These are phyloP conservation scores for Nepenthes gracilis DNA, from an alignment of 148 eudicot species.

Conservation along the genomic window DNA sequence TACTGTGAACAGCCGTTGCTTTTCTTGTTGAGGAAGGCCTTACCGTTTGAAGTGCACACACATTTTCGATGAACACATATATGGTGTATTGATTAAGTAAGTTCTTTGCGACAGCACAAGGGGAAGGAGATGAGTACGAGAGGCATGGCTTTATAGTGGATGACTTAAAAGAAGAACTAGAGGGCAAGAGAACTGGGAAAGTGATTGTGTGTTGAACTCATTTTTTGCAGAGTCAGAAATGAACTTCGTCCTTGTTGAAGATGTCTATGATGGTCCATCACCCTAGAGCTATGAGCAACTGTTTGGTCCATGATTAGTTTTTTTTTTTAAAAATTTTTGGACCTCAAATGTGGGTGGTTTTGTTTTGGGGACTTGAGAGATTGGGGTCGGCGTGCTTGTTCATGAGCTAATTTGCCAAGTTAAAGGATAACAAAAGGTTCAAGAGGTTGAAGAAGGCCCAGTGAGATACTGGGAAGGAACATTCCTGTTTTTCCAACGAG, in stretches of 20 bases:
- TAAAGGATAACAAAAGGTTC: conserved; percentile 39
- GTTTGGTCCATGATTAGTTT: no score
- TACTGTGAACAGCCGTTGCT: no score
- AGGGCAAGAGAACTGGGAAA: conserved; percentile 31
- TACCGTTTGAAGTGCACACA: no score
- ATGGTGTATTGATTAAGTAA: not conserved
- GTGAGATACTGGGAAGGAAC: conserved; percentile 42
- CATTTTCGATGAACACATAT: no score
- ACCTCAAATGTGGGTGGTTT: no score
- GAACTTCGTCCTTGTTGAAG: conserved; percentile 42
- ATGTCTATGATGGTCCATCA: conserved; percentile 53
- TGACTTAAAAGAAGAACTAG: conserved; percentile 34
- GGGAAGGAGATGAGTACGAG: conserved; percentile 72
- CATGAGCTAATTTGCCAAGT: not conserved
- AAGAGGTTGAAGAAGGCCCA: conserved; percentile 53
- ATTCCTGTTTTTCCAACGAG: conserved; percentile 62
- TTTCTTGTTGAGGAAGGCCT: no score
- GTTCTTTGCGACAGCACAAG: conserved; percentile 20
- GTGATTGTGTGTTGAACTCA: conserved; percentile 2
- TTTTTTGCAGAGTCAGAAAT: conserved; percentile 21
- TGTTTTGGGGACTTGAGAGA: not conserved
- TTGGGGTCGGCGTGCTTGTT: not conserved
- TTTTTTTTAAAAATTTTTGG: no score
- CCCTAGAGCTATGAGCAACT: conserved; percentile 31
- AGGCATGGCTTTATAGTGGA: conserved; percentile 85